phyloP scores from a whole-genome alignment of 805 yeast species.

The Lachancea quebecensis region DNA sequence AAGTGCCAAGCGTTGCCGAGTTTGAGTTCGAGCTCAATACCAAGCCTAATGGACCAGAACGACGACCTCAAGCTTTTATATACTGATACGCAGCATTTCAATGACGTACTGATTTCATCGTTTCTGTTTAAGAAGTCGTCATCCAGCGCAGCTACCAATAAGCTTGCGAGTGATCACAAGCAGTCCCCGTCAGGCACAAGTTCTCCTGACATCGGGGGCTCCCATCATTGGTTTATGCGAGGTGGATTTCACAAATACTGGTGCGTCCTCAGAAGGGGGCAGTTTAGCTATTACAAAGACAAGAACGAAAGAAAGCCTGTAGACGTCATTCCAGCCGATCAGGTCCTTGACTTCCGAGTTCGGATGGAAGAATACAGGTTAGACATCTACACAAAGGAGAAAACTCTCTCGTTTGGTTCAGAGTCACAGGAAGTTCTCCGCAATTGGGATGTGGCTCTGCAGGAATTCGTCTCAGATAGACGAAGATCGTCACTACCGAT shows the following conservation, averaged over 20 bases:
- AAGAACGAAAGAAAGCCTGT: slow-evolving; percentile 19
- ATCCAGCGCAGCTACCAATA: slow-evolving; percentile 1
- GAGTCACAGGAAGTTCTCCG: slow-evolving; percentile 1
- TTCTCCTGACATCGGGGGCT: background rate
- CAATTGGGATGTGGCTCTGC: slow-evolving; percentile 9
- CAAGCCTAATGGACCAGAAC: background rate
- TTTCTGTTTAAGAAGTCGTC: slow-evolving; percentile 4
- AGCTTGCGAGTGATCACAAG: background rate
- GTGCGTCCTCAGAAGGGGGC: slow-evolving; percentile 21
- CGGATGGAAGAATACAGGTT: slow-evolving; percentile 8
- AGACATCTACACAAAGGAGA: slow-evolving; percentile 15
- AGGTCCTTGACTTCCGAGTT: slow-evolving; percentile 12
- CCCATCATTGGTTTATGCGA: slow-evolving; percentile 6
- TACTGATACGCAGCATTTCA: slow-evolving; percentile 3
- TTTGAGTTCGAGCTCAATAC: background rate
- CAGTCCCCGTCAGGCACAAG: background rate
- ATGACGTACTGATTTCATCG: slow-evolving; percentile 9
- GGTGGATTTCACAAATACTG: slow-evolving; percentile 14
- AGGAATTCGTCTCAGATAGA: slow-evolving; percentile 9
- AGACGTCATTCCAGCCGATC: slow-evolving; percentile 15
- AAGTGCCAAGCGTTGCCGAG: background rate
- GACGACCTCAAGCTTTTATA: slow-evolving; percentile 1
- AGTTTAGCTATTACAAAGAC: slow-evolving; percentile 22
- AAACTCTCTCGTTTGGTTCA: slow-evolving; percentile 13
- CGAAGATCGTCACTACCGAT: background rate